Percentiles rank a stretch among this genome's conserved stretches.
phyloP scores from a whole-genome alignment of 345 rosid species.

The Eucalyptus rudis region DNA sequence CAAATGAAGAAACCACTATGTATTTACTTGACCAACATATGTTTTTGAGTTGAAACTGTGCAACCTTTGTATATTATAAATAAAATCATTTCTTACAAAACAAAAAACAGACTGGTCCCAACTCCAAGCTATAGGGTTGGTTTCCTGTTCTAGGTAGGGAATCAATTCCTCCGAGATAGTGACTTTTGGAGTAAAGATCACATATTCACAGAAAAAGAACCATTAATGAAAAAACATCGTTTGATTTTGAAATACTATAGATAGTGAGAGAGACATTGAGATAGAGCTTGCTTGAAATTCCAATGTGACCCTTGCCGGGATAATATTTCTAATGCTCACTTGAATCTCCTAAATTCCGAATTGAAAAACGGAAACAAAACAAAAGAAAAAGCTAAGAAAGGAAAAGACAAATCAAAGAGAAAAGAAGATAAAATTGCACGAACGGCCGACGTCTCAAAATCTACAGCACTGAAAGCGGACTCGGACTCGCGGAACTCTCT shows the following conservation, averaged over 20 bases:
- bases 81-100: background rate
- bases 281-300: background rate
- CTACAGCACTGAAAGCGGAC: slow-evolving; percentile 23
- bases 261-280: background rate
- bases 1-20: background rate
- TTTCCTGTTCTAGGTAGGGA: background rate
- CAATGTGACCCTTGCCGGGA: background rate
- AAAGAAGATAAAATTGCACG: background rate
- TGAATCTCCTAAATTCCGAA: background rate
- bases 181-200: background rate
- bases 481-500: slow-evolving; percentile 8
- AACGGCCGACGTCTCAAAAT: background rate
- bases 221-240: background rate
- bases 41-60: background rate
- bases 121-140: background rate
- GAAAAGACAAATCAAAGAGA: background rate
- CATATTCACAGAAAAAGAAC: background rate
- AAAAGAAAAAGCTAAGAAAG: background rate
- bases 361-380: background rate
- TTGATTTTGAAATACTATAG: background rate
- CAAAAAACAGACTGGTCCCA: background rate
- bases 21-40: background rate
- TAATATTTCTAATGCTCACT: background rate
- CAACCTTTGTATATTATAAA: background rate
- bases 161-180: background rate